Evolutionary conservation across 495 filamentous ascomycete species (phyloP).

Genomic region (Cetradonia linearis): DNA sequence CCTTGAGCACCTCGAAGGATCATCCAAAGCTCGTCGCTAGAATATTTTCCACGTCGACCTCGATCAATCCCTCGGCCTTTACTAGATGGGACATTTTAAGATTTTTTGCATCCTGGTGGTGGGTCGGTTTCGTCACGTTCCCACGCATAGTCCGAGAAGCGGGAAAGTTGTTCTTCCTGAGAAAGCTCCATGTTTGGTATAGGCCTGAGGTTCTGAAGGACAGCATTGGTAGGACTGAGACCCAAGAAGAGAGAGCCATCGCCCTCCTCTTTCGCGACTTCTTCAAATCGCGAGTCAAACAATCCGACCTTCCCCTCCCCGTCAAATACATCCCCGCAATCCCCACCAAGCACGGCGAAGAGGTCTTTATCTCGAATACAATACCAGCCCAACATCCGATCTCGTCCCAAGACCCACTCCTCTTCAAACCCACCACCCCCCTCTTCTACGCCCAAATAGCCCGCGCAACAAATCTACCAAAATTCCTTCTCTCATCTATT

Average conservation of each 20-base stretch:
- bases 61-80: constrained; percentile 41
- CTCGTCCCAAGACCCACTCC: constrained; percentile 27
- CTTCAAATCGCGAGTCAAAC: constrained; percentile 37
- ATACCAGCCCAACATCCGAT: constrained; percentile 17
- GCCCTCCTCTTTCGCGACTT: constrained; percentile 45
- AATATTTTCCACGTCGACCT: constrained; percentile 37
- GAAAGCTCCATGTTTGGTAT: constrained; percentile 47
- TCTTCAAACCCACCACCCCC: constrained; percentile 46
- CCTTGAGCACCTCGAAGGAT: constrained; percentile 43
- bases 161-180: constrained; percentile 39
- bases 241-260: constrained; percentile 35
- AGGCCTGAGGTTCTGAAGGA: constrained; percentile 44
- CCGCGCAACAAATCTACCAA: constrained; percentile 40
- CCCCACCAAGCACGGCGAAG: constrained; percentile 25
- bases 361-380: constrained; percentile 29
- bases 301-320: constrained; percentile 30
- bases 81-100: constrained; percentile 30
- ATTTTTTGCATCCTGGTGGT: constrained; percentile 50
- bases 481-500: constrained; percentile 42
- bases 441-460: constrained; percentile 51
- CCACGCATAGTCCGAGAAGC: constrained; percentile 53
- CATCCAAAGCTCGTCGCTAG: constrained; percentile 46
- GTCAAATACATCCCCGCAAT: constrained; percentile 44
- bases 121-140: constrained; percentile 52
- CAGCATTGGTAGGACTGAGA: constrained; percentile 41